Evolutionary conservation across 805 yeast species (phyloP).

Genomic region (Candida xyloterini): DNA sequence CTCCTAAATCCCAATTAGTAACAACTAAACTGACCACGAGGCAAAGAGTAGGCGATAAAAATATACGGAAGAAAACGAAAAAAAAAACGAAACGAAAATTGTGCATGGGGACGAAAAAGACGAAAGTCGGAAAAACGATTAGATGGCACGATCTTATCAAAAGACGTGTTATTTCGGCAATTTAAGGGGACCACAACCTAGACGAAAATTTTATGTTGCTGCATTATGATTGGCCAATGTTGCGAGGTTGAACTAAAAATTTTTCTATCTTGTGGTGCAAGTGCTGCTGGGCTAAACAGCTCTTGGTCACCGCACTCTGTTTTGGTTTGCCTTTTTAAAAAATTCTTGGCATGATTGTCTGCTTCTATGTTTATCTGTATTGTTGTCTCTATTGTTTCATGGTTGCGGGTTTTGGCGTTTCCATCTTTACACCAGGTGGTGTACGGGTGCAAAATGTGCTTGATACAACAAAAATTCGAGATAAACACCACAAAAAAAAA

Average conservation of each 20-base stretch:
- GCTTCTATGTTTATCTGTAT: constrained; percentile 1
- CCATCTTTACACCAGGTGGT: neutral
- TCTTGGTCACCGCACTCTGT: constrained; percentile 1
- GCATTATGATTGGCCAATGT: constrained; percentile 4
- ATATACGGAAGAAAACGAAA: constrained; percentile 12
- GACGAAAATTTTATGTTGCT: neutral
- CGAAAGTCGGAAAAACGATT: constrained; percentile 13
- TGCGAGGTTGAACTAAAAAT: neutral
- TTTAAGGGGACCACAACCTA: too few species aligned
- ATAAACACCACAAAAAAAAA: neutral
- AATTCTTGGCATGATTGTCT: constrained; percentile 11
- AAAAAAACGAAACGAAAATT: constrained; percentile 12
- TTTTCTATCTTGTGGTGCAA: neutral
- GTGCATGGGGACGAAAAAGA: constrained; percentile 12
- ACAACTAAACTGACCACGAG: constrained; percentile 3
- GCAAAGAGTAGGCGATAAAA: constrained; percentile 5
- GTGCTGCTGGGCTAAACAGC: constrained; percentile 4
- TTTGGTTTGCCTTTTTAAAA: constrained; percentile 3
- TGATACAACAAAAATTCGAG: neutral
- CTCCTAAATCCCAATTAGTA: constrained; percentile 4
- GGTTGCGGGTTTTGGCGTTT: neutral
- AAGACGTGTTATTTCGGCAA: neutral
- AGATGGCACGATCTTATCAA: constrained; percentile 2
- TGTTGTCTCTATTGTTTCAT: constrained; percentile 1
- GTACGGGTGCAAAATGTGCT: constrained; percentile 2